Evolutionary conservation across 345 rosid genomes (phyloP).

Genomic region (Camelina hispida): DNA sequence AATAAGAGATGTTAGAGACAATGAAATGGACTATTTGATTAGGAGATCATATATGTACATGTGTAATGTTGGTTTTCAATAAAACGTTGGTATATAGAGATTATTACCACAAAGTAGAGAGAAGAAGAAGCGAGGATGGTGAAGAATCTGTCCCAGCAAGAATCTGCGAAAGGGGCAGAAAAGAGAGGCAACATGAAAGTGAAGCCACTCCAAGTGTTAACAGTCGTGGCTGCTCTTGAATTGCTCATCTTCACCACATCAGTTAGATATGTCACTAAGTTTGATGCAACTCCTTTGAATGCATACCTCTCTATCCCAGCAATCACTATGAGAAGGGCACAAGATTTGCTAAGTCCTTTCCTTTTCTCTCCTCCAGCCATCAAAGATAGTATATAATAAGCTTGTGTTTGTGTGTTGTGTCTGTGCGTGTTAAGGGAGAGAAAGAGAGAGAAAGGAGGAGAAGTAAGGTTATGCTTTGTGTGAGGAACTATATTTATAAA

Average conservation of each 20-base stretch:
- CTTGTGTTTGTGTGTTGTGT: slow-evolving; percentile 2
- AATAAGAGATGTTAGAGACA: not conserved
- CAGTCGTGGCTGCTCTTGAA: slow-evolving; percentile 87
- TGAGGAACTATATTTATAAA: slow-evolving; percentile 38
- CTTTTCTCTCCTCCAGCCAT: slow-evolving; percentile 52
- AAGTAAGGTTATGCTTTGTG: slow-evolving; percentile 39
- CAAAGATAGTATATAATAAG: slow-evolving; percentile 2
- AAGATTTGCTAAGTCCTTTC: slow-evolving; percentile 63
- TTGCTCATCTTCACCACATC: slow-evolving; percentile 83
- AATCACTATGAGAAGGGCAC: slow-evolving; percentile 80
- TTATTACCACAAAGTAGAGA: slow-evolving; percentile 74
- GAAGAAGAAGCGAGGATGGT: slow-evolving; percentile 75
- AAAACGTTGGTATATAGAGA: not conserved
- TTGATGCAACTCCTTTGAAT: slow-evolving; percentile 94
- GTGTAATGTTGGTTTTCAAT: not conserved
- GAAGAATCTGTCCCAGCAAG: slow-evolving; percentile 77
- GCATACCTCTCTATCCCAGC: slow-evolving; percentile 96
- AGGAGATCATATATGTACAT: not conserved
- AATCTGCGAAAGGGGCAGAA: slow-evolving; percentile 81
- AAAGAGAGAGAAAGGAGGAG: slow-evolving; percentile 19
- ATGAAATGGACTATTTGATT: slow-evolving; percentile 13
- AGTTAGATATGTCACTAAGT: slow-evolving; percentile 87
- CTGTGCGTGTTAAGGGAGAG: not conserved
- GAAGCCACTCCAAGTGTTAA: slow-evolving; percentile 89
- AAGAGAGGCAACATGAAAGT: slow-evolving; percentile 84